A percentile compares a stretch with the other conserved stretches of the same genome.
Evolutionary conservation across 2,329 filamentous ascomycete genomes (phyloP).

Genomic region (Zymoseptoria passerinii): DNA sequence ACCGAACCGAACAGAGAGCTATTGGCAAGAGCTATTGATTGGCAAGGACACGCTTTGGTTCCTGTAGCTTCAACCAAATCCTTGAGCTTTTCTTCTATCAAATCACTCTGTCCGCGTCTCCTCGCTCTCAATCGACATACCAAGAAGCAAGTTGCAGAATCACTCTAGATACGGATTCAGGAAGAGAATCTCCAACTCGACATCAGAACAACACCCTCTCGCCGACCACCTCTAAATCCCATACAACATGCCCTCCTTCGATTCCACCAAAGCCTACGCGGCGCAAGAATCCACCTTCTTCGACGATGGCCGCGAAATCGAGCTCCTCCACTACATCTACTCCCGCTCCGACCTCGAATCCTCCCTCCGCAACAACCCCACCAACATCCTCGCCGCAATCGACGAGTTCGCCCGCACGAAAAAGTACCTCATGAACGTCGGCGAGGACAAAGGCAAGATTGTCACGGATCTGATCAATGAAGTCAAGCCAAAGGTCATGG

Average conservation of each 20-base stretch:
- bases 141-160: too few relatives aligned
- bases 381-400: slow-evolving; percentile 58
- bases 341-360: slow-evolving; percentile 50
- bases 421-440: slow-evolving; percentile 74
- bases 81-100: too few relatives aligned
- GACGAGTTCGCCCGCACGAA: slow-evolving; percentile 59
- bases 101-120: too few relatives aligned
- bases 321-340: slow-evolving; percentile 63
- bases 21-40: too few relatives aligned
- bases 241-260: slow-evolving; percentile 25
- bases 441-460: slow-evolving; percentile 63
- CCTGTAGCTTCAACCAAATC: too few relatives aligned
- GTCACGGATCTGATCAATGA: slow-evolving; percentile 60
- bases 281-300: slow-evolving; percentile 41
- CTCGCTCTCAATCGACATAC: too few relatives aligned
- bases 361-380: slow-evolving; percentile 54
- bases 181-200: too few relatives aligned
- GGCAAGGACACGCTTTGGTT: too few relatives aligned
- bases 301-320: slow-evolving; percentile 66
- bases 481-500: slow-evolving; percentile 59
- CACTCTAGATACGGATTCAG: too few relatives aligned
- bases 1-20: too few relatives aligned
- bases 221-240: not conserved
- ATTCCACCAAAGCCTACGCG: slow-evolving; percentile 41
- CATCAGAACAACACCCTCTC: not conserved